Evolutionary conservation across 2,329 filamentous ascomycete genomes (phyloP), one percentile per base, ranked within the genome.

Genomic region (Huntiella decipiens): DNA sequence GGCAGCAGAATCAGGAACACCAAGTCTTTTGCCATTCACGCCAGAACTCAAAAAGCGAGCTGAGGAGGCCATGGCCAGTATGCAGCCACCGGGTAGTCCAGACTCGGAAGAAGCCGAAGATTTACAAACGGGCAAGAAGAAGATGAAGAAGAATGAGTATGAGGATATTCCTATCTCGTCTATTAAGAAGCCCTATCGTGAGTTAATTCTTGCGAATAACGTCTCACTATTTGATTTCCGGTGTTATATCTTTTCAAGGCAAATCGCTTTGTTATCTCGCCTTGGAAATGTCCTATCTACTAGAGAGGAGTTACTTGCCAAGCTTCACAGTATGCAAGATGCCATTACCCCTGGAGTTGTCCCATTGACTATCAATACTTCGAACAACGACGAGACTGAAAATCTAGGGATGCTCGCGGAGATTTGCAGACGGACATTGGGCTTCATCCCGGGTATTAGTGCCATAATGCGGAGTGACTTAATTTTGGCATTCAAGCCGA

Each of bases 211-310:
- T 35, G 80, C 83, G 11, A 98, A 92, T 63, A 83, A 94, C 53
- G 92, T 98, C 33, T 98, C 91, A 0, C 70, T 94, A 2, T 95
- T 96, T 57, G 91, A 98, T 60, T 96, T 98, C 58, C 73, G 84
- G 43, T 84, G 82, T 54, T 98, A 98, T 58, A 77, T 98, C 10
- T 98, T 96, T 59, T 78, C 85, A 3, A 74, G 91, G 17, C 88
- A 98, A 55, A 75, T 94, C 51, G 74, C 81, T 2, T 63, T 98
- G 1, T 68, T 96, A 1, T 67, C 94, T 10, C 74, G 87, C 4
- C 70, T 93, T 1, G 86, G 82, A n/a, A 91, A 88, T 56, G 74
- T 74, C 0, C 72, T 63, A 60, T 76, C 73, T 2, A 73, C 74
- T 0, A 61, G 71, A 34, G 74, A 78, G 52, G 75, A 80, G 54